Percentiles rank a stretch among this genome's conserved stretches.
These are phyloP conservation scores for Phascolomyces articulosus DNA, from an alignment of 371 early-diverging fungal genomes.

Conservation along the genomic window DNA sequence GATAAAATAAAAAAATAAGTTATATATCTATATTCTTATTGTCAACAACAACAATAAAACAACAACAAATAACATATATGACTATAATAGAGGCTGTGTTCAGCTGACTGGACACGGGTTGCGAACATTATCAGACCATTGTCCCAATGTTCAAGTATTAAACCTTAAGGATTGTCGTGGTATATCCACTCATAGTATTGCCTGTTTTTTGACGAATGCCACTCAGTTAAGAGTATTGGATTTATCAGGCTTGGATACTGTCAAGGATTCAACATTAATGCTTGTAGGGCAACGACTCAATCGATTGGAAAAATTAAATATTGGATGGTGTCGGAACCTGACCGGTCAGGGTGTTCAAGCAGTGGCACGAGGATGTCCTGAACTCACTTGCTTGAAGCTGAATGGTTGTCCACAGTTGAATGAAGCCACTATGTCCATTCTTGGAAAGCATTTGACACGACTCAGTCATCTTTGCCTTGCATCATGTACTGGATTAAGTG, in stretches of 20 bases:
- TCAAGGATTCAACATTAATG: slow-evolving; percentile 52
- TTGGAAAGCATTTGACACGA: slow-evolving; percentile 40
- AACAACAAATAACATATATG: background rate
- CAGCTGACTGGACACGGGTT: slow-evolving; percentile 57
- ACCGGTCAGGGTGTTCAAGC: slow-evolving; percentile 46
- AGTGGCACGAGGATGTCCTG: slow-evolving; percentile 36
- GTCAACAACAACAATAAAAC: background rate
- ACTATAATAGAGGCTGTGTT: slow-evolving; percentile 63
- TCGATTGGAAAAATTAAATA: slow-evolving; percentile 44
- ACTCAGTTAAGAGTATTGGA: slow-evolving; percentile 43
- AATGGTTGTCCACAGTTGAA: slow-evolving; percentile 56
- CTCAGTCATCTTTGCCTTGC: slow-evolving; percentile 52
- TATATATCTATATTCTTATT: background rate
- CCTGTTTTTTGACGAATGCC: slow-evolving; percentile 41
- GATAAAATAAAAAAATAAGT: background rate
- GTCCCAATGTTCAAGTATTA: slow-evolving; percentile 56
- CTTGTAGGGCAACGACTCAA: slow-evolving; percentile 32
- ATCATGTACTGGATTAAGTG: slow-evolving; percentile 49
- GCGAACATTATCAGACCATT: slow-evolving; percentile 48
- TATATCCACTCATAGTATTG: slow-evolving; percentile 51
- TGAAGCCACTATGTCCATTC: slow-evolving; percentile 38
- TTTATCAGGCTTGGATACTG: slow-evolving; percentile 47
- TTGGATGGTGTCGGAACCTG: slow-evolving; percentile 61
- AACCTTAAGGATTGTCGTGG: slow-evolving; percentile 53
- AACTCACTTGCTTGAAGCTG: slow-evolving; percentile 42